Base-by-base conservation (phyloP, 164 flowering plant species). In the Berberis vulgaris region DNA sequence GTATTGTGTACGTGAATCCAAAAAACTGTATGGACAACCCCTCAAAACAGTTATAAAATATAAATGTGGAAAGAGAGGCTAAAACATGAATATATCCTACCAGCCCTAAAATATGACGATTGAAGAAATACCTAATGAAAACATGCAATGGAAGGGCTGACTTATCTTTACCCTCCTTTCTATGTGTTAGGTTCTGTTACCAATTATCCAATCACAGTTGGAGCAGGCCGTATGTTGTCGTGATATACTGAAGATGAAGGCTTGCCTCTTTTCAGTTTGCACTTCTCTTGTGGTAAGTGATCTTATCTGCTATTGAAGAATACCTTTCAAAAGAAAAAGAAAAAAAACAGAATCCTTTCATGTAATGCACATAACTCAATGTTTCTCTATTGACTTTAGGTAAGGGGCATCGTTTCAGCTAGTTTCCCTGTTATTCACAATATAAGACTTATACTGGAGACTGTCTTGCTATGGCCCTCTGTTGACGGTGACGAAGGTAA, bases 261-360 rank as follows among this genome's bases (percentile, higher is more conserved):
- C 88, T 60, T 84, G 88, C 71, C 69, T 91, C 49, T 91, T 86
- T 85, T 77, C 97, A 55, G 45, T 85, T 57, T 91, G 96, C 79
- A 86, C 93, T 57, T 88, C 26, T 26, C 83, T 91, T 57, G 77
- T 74, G 93, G 97, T 91, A 88, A 72, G 8, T 57, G 8, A 4
- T 45, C 7, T 13, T 7, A 41, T 26, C 47, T n/a, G 43, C 3
- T 11, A 26, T 26, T 26, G 26, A 26, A 26, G 26, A 26, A 26
- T 26, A 26, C 26, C 26, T 26, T 26, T 26, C 0, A 26, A 26
- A 26, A 26, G 26, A 26, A 26, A 26, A 26, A 26, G 26, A 26
- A 26, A 52, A 3, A 52, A 11, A 52, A 42, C 6, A 26, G 26
- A 26, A 26, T 43, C 50, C 5, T 12, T 52, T 3, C 43, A 11